Base-by-base conservation (phyloP, 1,139 yeast genomes). In the Petasospora fabianii region DNA sequence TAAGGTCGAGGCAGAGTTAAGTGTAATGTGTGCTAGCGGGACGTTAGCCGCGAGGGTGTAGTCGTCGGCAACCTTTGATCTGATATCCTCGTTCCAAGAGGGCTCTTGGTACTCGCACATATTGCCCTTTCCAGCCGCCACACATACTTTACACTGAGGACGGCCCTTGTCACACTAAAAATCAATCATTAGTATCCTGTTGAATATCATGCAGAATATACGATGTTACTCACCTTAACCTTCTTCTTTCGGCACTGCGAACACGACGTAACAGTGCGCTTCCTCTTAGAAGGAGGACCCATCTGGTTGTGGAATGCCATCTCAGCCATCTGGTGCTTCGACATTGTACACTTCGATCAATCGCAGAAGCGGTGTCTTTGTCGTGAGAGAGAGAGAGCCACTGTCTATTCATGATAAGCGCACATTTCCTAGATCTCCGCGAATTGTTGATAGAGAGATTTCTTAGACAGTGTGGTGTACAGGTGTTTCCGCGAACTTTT, bases 221-320 rank as follows among this genome's bases (percentile, higher is more conserved):
- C 14, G 7, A 24, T 12, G n/a, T 19, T 11, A 38, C 47, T 20
- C 22, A 43, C 47, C 24, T 65, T 68, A 15, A 69, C 65, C 45
- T 70, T 71, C 43, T 71, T 53, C 48, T 56, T 53, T 37, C 69
- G 64, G 46, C 76, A 71, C 32, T 61, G 63, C 15, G 61, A 51
- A 43, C 75, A 71, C 13, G 68, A 64, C 4, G 63, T 52, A 8
- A 65, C 60, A 3, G 58, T 44, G 27, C 67, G 42, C 30, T 48
- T 52, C 24, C 58, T 41, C 41, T 53, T 54, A 16, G 38, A 19
- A 3, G 50, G 50, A 6, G 53, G 52, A 2, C 51, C 53, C 20
- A 33, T 11, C 24, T 39, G 34, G 40, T 42, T 42, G 17, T 30
- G 38, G 34, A 42, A 42, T 10, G 31, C 14, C 18, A 38, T 10